Percentiles rank a stretch among this genome's conserved stretches.
phyloP scores from a whole-genome alignment of 495 filamentous ascomycete species.

The Apodospora peruviana region DNA sequence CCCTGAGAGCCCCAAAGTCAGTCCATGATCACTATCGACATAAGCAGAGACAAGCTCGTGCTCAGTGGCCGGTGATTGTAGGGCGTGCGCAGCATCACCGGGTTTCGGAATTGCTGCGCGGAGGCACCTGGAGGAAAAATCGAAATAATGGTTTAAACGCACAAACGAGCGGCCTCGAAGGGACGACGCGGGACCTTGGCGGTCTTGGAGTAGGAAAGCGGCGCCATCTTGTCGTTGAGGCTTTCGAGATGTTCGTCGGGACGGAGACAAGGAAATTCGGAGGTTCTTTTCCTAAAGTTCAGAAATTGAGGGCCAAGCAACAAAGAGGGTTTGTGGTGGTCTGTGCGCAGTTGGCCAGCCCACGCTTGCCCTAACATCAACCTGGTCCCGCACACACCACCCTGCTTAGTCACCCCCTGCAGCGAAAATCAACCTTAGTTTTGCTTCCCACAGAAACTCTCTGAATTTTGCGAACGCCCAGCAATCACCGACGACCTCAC shows the following conservation, averaged over 20 bases:
- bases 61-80: slow-evolving; percentile 83
- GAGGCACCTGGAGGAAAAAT: slow-evolving; percentile 22
- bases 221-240: slow-evolving; percentile 45
- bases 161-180: slow-evolving; percentile 99
- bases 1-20: slow-evolving; percentile 59
- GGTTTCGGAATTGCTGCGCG: slow-evolving; percentile 30
- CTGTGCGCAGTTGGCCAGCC: slow-evolving; percentile 14
- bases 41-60: slow-evolving; percentile 95
- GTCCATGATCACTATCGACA: slow-evolving; percentile 67
- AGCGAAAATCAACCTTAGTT: slow-evolving; percentile 21
- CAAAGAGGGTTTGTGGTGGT: slow-evolving; percentile 36
- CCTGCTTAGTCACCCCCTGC: slow-evolving; percentile 27
- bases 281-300: neutral
- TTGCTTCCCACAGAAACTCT: slow-evolving; percentile 28
- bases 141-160: slow-evolving; percentile 25
- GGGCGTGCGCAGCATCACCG: slow-evolving; percentile 12
- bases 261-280: slow-evolving; percentile 11
- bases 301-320: slow-evolving; percentile 20
- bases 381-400: neutral
- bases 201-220: slow-evolving; percentile 89
- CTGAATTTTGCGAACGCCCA: slow-evolving; percentile 25
- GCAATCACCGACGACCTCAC: slow-evolving; percentile 31
- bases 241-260: slow-evolving; percentile 20
- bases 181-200: slow-evolving; percentile 84
- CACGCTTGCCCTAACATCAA: slow-evolving; percentile 24